Evolutionary conservation across 2,329 filamentous ascomycete genomes (phyloP).

Genomic region (Neofusicoccum umdonicola): DNA sequence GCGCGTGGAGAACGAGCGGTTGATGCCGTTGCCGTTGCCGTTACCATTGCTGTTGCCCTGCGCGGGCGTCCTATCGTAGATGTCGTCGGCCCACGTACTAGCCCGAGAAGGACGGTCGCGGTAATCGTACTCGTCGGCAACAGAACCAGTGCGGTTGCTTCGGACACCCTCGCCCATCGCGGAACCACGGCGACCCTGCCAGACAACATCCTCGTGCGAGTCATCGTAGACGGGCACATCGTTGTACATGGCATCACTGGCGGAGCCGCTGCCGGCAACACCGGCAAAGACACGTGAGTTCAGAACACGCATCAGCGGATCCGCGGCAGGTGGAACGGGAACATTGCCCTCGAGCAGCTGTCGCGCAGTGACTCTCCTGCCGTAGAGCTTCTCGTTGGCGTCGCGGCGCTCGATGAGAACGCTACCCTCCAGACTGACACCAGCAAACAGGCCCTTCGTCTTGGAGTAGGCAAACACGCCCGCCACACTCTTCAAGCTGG

Average conservation of each 20-base stretch:
- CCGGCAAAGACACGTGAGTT: conserved; percentile 83
- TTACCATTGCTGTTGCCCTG: conserved; percentile 25
- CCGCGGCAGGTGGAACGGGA: conserved; percentile 74
- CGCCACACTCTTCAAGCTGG: conserved; percentile 82
- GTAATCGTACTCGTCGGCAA: conserved; percentile 47
- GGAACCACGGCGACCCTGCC: conserved; percentile 71
- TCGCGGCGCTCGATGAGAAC: conserved; percentile 92
- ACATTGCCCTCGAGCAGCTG: conserved; percentile 80
- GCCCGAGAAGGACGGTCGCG: conserved; percentile 61
- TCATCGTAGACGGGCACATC: conserved; percentile 88
- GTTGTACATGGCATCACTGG: conserved; percentile 79
- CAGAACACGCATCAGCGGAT: conserved; percentile 78
- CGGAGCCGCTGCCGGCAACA: conserved; percentile 44
- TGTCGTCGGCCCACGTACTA: conserved; percentile 72
- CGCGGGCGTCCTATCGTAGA: conserved; percentile 61
- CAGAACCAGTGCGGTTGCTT: conserved; percentile 47
- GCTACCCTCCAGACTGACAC: conserved; percentile 89
- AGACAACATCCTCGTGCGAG: conserved; percentile 75
- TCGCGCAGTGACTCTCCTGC: conserved; percentile 72
- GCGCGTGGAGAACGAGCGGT: conserved; percentile 51
- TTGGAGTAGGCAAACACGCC: conserved; percentile 97
- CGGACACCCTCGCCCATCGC: conserved; percentile 67
- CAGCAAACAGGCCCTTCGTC: conserved; percentile 95
- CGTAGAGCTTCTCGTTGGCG: conserved; percentile 95
- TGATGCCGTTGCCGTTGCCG: conserved; percentile 30